Conservation (phyloP, 176 grass and related monocot genomes). For the Eremochloa ophiuroides region DNA sequence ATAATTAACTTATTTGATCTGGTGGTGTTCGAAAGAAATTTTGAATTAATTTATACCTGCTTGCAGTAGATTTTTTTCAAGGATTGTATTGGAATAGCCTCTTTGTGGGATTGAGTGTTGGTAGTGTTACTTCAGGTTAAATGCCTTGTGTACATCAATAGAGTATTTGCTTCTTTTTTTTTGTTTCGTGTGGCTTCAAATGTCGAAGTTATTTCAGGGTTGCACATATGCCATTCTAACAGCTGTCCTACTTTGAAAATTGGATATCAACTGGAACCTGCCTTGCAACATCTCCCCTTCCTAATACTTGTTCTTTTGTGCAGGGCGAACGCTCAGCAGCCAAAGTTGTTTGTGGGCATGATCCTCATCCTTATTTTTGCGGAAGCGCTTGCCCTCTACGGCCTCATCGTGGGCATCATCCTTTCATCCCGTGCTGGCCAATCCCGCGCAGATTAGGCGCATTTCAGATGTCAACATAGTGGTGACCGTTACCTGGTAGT, state of each 20-base stretch:
- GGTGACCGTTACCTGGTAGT: not conserved
- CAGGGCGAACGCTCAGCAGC: slow-evolving; percentile 60
- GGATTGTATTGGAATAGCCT: not conserved
- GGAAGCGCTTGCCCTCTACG: slow-evolving; percentile 49
- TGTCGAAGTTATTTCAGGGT: not conserved
- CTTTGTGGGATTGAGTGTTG: not conserved
- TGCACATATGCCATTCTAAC: not conserved
- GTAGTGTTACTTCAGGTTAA: not conserved
- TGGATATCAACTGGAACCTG: not conserved
- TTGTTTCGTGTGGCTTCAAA: not conserved
- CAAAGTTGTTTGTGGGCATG: slow-evolving; percentile 58
- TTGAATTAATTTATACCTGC: not conserved
- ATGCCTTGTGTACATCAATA: not conserved
- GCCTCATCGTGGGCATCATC: slow-evolving; percentile 58
- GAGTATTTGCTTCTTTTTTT: not conserved
- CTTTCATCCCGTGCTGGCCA: slow-evolving; percentile 58
- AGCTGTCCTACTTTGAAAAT: too few species aligned
- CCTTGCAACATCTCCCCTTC: not conserved
- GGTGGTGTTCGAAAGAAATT: not conserved
- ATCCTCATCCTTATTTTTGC: slow-evolving; percentile 66
- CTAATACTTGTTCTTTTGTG: not conserved
- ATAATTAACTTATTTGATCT: not conserved
- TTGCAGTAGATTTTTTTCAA: not conserved
- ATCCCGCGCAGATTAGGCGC: slow-evolving; percentile 40
- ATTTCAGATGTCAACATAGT: not conserved